Base-by-base conservation (phyloP, 352 stramenopile species). In the Peronospora belbahrii region DNA sequence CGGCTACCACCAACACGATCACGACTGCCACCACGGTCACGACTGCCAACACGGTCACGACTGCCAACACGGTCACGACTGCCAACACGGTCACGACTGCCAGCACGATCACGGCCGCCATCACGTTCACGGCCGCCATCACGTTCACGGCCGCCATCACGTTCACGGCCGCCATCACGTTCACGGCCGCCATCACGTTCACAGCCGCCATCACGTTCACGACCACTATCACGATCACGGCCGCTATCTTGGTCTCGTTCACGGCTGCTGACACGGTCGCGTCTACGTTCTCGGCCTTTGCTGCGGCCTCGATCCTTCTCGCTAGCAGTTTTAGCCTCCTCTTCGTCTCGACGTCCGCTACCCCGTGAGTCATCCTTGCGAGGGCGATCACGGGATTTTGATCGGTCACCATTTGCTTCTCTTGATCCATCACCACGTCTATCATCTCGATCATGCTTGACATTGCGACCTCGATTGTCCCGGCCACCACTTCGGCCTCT, bases 341-440 rank as follows among this genome's bases (percentile, higher is more conserved):
- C 31, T 25, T 47, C 61, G 38, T 57, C 70, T 43, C 40, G 55
- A 32, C 43, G 59, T 17, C 36, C 55, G 35, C 46, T 55, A n/a
- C 44, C 30, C 6, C 59, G 49, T 5, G 50, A 40, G 6, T 62
- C 59, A n/a, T 69, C 62, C n/a, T 57, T 52, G 3, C 43, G 56
- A 13, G 47, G 28, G 18, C 77, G 70, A 33, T 72, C 70, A 4
- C 67, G 48, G 0, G 76, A 85, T 19, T 67, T 70, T 22, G 74
- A 86, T 14, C 77, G 69, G 52, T 86, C 74, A 6, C 74, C 67
- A 48, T 62, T 74, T 15, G 49, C 33, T n/a, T 86, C 74, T 47
- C 61, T 56, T 5, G 65, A 62, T 17, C 51, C 56, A 40, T 43
- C 47, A n/a, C 42, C 43, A 11, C 51, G 51, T 32, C 56, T 61